phyloP scores from a whole-genome alignment of 441 rosid genomes.

The Brassica hybrid region DNA sequence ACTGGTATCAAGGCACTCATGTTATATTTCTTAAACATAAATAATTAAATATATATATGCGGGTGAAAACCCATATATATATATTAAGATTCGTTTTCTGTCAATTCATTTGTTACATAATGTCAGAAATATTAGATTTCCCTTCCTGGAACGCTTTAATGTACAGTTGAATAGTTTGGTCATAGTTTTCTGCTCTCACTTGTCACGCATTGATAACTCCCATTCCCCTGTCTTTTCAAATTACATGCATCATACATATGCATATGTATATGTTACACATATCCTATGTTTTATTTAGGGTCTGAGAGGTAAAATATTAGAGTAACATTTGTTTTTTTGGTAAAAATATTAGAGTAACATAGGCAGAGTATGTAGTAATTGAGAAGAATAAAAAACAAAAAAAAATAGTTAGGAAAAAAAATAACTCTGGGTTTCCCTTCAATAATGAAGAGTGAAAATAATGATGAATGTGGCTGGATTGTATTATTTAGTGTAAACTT shows the following conservation, averaged over 20 bases:
- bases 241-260: background rate
- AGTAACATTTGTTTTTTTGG: no score
- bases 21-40: background rate
- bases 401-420: no score
- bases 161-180: slow-evolving; percentile 32
- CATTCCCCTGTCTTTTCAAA: slow-evolving; percentile 27
- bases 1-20: slow-evolving; percentile 19
- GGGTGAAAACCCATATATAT: background rate
- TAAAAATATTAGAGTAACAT: no score
- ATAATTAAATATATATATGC: slow-evolving; percentile 16
- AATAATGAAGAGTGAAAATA: no score
- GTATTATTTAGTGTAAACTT: no score
- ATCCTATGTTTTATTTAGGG: background rate
- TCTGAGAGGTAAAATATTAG: background rate
- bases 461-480: no score
- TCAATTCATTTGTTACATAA: background rate
- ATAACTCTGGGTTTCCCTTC: no score
- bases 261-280: slow-evolving; percentile 6
- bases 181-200: slow-evolving; percentile 35
- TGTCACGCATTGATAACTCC: slow-evolving; percentile 38
- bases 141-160: slow-evolving; percentile 23
- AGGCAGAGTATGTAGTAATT: no score
- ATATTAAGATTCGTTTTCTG: slow-evolving; percentile 17
- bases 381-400: no score
- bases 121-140: slow-evolving; percentile 24